Evolutionary conservation across 2,329 filamentous ascomycete species (phyloP), one percentile per base, ranked within the genome.

Genomic region (Penicillium capsulatum): DNA sequence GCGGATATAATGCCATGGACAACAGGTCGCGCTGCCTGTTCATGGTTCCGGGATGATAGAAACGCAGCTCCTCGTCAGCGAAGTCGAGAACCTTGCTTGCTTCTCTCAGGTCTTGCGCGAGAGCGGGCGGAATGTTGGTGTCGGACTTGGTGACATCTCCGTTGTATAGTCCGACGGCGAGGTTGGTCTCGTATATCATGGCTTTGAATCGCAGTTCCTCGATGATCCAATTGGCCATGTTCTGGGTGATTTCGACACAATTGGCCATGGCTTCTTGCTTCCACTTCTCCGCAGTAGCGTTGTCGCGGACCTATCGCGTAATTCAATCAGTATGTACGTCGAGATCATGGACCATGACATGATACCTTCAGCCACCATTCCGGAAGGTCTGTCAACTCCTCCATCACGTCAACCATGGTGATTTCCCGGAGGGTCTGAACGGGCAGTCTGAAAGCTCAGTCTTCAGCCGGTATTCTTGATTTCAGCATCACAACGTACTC

Each of bases 1-100:
- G 58, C 0, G 81, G 79, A 47, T 73, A 84, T 5, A 84, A 64
- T 0, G 79, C 84, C 1, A 81, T 80, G 47, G 84, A 74, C 4
- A 84, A 71, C 1, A 84, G 63, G 53, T 85, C 75, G 0, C 81
- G 70, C 2, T 85, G 79, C 43, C 71, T 72, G 1, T 61, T 58
- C 14, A 75, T 61, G 2, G 70, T 75, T 2, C 71, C 66, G 0
- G 80, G 80, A 54, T 83, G 77, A 72, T 75, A 85, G 57, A 83
- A 80, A 46, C 75, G 73, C 22, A 66, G 38, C 5, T 75, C 71
- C 0, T 38, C 5, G 4, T 74, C 71, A 1, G 75, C 66, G 13
- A 74, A 58, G 42, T 82, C 73, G 2, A 86, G 63, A 0, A 55
- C 55, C 1, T 58, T 55, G 20, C 76, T 70, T 1, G 68, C 71